Evolutionary conservation across 306 rosid genomes (phyloP).

Genomic region (Cajanus cajan): DNA sequence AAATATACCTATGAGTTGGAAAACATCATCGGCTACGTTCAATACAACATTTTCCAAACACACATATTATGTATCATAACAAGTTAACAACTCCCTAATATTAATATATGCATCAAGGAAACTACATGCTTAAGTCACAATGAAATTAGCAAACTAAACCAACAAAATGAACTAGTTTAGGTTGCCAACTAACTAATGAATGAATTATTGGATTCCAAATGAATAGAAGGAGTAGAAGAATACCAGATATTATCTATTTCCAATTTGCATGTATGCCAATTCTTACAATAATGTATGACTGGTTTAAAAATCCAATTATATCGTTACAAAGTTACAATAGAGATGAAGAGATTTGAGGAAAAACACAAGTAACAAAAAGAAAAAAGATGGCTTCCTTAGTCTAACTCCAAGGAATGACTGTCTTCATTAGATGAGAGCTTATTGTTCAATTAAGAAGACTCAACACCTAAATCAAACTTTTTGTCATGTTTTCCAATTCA

Average conservation of each 20-base stretch:
- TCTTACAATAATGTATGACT: neutral
- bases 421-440: neutral
- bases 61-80: no score
- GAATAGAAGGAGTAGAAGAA: neutral
- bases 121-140: neutral
- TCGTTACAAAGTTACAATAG: neutral
- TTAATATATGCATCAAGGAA: no score
- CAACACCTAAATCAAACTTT: no score
- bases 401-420: neutral
- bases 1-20: no score
- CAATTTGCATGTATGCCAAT: neutral
- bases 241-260: no score
- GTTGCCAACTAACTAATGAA: neutral
- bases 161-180: neutral
- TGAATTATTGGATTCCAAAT: neutral
- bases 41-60: no score
- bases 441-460: neutral
- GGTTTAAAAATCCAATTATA: neutral
- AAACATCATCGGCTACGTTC: no score
- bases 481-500: no score
- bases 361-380: conserved; percentile 1
- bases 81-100: no score
- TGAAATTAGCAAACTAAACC: neutral
- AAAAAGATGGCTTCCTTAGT: conserved; percentile 17
- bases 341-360: neutral